Base-by-base conservation (phyloP, 148 eudicot genomes). In the Silene uniflora region DNA sequence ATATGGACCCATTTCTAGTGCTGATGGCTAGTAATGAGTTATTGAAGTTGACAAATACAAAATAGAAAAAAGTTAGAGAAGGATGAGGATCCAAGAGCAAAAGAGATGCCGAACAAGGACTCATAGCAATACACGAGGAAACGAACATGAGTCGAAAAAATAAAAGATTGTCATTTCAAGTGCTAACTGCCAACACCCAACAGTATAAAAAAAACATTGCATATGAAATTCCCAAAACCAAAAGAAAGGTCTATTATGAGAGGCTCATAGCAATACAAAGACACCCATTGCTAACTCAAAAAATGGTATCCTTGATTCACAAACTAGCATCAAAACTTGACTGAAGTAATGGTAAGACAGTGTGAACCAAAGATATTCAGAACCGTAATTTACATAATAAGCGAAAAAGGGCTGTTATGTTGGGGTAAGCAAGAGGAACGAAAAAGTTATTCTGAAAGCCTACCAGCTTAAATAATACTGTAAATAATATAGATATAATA, bases 1-100 rank as follows among this genome's bases (percentile, higher is more conserved):
- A 80, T 92, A 96, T 44, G 88, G 88, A 65, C 98, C 99, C 82
- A 78, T 72, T 52, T 86, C 91, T 9, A 84, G 83, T 17, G 99
- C 99, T 8, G 94, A 87, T 74, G 98, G 94, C 99, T 96, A 81
- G 68, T 71, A 12, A 76, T 71, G 42, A 73, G 58, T 60, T 62
- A 47, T 46, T 65, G 49, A 65, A 18, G 24, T 21, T 25, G 60
- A 52, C 12, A 69, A 9, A 25, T 29, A 63, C 23, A 55, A 35
- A 78, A 12, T 13, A 25, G 54, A 49, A 52, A 18, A 67, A 32
- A 24, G 35, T 16, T 12, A 70, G 59, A 11, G 6, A 52, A 62
- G 7, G n/a, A 32, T 10, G 69, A 39, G 42, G 63, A 29, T 10
- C 42, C 2, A 5, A 8, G n/a, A 62, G 25, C 42, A 27, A 21